Base-by-base conservation (phyloP, 768 basidiomycete species). In the Boletus insuetus region DNA sequence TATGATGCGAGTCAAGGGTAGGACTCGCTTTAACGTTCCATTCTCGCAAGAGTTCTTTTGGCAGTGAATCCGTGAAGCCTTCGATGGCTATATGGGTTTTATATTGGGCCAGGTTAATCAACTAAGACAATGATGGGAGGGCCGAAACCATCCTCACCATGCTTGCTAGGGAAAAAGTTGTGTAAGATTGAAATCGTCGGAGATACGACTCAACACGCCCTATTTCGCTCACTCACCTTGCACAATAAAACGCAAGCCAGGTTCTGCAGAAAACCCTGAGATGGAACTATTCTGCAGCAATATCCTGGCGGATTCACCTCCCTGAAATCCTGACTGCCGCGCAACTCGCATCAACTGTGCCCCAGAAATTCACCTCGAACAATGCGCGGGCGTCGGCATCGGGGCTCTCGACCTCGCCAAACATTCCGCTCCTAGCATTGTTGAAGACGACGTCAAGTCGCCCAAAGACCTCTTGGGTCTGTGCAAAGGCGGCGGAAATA, bases 401-500 rank as follows among this genome's bases (percentile, higher is more conserved):
- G 3, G 69, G 16, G 59, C 66, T 26, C 60, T 78, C 77, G 26
- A 71, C 60, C 38, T 77, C 73, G 8, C 64, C 66, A 1, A 70
- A 22, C 9, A 72, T 44, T 0, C 42, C 60, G 29, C 61, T 66
- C 35, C 58, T 65, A 51, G 78, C 77, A 58, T 79, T 80, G 64
- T 72, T 77, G 63, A 74, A 73, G 6, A 79, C 77, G 47, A 78
- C 73, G 54, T 79, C 78, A 29, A 78, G 63, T 16, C 73, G 55
- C 3, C 74, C 73, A 61, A 78, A 78, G 7, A 56, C 55, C 12
- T 65, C 62, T 39, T 66, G 64, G 0, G 72, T 68, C 10, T 54
- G 52, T 0, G 55, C 46, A 51, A 80, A 79, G 1, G 72, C 76
- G 2, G 59, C 56, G 9, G 44, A 40, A 46, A 79, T 70, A 0